Percentiles rank a stretch among this genome's conserved stretches.
Evolutionary conservation across 129 eudicot species (phyloP).

Genomic region (Lonicera japonica): DNA sequence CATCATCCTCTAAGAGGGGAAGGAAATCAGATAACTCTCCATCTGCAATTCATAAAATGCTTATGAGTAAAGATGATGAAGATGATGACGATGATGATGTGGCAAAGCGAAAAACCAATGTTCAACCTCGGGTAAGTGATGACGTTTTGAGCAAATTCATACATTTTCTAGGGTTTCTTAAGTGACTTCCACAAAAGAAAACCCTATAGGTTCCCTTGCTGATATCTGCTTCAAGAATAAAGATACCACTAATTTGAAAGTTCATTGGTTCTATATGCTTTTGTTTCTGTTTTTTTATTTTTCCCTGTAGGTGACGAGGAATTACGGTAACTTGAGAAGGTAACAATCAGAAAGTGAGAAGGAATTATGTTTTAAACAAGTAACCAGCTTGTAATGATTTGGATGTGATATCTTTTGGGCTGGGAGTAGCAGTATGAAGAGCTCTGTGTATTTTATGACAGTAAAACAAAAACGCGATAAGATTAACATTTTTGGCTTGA

Average conservation of each 20-base stretch:
- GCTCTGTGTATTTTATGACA: neutral
- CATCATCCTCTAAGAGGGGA: slow-evolving; percentile 74
- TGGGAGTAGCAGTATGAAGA: neutral
- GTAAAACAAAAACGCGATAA: neutral
- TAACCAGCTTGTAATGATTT: neutral
- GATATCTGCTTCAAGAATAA: neutral
- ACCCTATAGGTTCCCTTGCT: neutral
- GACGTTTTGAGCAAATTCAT: neutral
- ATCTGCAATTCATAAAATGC: slow-evolving; percentile 62
- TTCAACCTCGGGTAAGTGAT: slow-evolving; percentile 71
- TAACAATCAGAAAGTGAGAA: slow-evolving; percentile 17
- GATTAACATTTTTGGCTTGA: too few relatives aligned
- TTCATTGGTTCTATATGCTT: neutral
- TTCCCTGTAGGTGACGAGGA: slow-evolving; percentile 61
- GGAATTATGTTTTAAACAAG: neutral
- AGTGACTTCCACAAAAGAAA: neutral
- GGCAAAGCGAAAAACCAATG: slow-evolving; percentile 38
- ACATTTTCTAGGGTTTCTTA: neutral
- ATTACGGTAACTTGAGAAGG: slow-evolving; percentile 72
- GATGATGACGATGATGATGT: slow-evolving; percentile 77
- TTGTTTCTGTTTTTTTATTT: neutral
- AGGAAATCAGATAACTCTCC: slow-evolving; percentile 55
- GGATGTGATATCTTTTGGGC: neutral
- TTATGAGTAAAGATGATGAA: slow-evolving; percentile 56
- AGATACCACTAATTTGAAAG: neutral